Conservation (phyloP, 2,329 filamentous ascomycete genomes). For the Fusarium poae region DNA sequence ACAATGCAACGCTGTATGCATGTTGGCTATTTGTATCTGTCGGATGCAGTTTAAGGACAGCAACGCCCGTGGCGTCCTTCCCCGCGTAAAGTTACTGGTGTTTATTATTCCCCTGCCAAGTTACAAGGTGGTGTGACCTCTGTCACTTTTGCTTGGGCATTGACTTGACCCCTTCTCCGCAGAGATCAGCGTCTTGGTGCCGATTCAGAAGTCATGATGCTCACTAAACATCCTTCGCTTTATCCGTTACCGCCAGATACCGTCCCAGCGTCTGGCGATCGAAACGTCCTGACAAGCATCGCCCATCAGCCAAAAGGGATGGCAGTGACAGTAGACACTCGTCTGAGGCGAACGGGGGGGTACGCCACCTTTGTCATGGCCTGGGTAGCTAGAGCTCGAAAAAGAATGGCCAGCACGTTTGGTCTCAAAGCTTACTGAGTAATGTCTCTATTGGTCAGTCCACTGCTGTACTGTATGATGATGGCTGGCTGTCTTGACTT, state of each 20-base stretch:
- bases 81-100: constrained; percentile 33
- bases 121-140: constrained; percentile 41
- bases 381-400: constrained; percentile 30
- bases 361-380: constrained; percentile 44
- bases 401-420: constrained; percentile 36
- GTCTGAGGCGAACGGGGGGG: constrained; percentile 12
- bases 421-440: constrained; percentile 35
- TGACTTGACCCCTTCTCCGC: constrained; percentile 32
- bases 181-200: constrained; percentile 31
- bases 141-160: constrained; percentile 18
- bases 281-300: constrained; percentile 30
- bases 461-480: constrained; percentile 22
- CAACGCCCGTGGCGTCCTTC: constrained; percentile 31
- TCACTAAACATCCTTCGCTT: constrained; percentile 19
- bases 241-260: neutral
- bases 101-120: constrained; percentile 42
- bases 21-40: constrained; percentile 12
- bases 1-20: constrained; percentile 14
- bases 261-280: constrained; percentile 24
- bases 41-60: constrained; percentile 15
- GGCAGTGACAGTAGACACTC: constrained; percentile 8
- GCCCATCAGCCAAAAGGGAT: constrained; percentile 4
- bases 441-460: constrained; percentile 24
- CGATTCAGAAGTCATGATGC: constrained; percentile 35
- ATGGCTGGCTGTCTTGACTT: constrained; percentile 38